Conservation (phyloP, 805 yeast species). For the Cyberlindnera suaveolens region DNA sequence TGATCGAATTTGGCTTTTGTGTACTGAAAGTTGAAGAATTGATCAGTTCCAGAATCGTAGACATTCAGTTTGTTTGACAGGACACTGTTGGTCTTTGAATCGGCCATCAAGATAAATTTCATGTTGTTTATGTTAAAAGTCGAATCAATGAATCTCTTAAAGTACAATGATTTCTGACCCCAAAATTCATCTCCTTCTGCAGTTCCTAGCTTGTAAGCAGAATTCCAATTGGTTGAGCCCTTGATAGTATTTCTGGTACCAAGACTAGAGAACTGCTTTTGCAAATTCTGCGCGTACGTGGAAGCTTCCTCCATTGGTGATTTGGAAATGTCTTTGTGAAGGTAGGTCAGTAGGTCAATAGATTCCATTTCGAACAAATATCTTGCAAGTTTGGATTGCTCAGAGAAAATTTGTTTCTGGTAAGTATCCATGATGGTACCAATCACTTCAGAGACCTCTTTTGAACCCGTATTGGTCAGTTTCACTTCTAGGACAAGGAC, state of each 20-base stretch:
- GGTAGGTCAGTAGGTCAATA: constrained; percentile 39
- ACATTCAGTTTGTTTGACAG: background rate
- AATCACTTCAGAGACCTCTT: constrained; percentile 30
- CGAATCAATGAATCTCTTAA: constrained; percentile 27
- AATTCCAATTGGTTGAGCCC: constrained; percentile 30
- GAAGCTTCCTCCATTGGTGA: constrained; percentile 46
- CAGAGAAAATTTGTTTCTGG: constrained; percentile 11
- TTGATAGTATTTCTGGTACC: constrained; percentile 37
- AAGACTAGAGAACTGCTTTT: constrained; percentile 27
- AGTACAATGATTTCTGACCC: constrained; percentile 32
- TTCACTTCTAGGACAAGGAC: constrained; percentile 44
- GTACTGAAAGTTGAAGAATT: constrained; percentile 40
- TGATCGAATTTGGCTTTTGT: constrained; percentile 12
- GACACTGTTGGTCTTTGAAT: constrained; percentile 3
- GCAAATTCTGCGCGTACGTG: constrained; percentile 32
- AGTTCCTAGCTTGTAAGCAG: constrained; percentile 20
- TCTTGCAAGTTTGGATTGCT: constrained; percentile 27
- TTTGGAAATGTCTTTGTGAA: constrained; percentile 31
- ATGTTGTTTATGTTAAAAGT: constrained; percentile 28
- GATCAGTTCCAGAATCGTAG: constrained; percentile 25
- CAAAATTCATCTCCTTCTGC: constrained; percentile 34
- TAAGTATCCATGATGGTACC: constrained; percentile 25
- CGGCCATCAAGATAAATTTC: constrained; percentile 30
- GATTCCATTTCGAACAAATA: constrained; percentile 42
- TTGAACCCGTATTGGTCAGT: constrained; percentile 41